Evolutionary conservation across 1,284 basidiomycete genomes (phyloP).

Genomic region (Boletus smithii): DNA sequence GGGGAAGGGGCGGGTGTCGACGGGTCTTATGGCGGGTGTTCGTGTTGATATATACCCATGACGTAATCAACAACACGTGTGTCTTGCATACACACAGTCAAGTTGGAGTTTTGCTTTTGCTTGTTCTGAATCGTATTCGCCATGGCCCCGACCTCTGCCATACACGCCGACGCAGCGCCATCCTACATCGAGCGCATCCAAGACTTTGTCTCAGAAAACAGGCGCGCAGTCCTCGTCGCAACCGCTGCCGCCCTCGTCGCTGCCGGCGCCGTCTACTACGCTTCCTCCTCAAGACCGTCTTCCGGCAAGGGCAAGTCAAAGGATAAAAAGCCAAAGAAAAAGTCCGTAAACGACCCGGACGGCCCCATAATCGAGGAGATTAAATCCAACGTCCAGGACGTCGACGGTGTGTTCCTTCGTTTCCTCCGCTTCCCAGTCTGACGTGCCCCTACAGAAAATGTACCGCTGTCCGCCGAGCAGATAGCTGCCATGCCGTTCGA

Average conservation of each 20-base stretch:
- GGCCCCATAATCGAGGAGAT: slow-evolving; percentile 78
- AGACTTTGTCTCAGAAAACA: slow-evolving; percentile 71
- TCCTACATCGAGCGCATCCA: slow-evolving; percentile 61
- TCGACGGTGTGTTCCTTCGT: slow-evolving; percentile 34
- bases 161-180: slow-evolving; percentile 30
- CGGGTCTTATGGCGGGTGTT: no score
- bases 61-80: slow-evolving; percentile 26
- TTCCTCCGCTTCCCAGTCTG: neutral
- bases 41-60: slow-evolving; percentile 23
- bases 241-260: slow-evolving; percentile 71
- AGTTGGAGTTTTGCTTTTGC: no score
- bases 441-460: slow-evolving; percentile 31
- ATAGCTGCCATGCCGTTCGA: slow-evolving; percentile 56
- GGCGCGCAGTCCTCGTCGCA: slow-evolving; percentile 64
- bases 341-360: slow-evolving; percentile 48
- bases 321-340: slow-evolving; percentile 58
- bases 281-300: slow-evolving; percentile 42
- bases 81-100: no score
- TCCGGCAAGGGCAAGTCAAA: slow-evolving; percentile 49
- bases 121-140: neutral
- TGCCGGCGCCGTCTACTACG: slow-evolving; percentile 75
- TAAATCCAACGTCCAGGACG: slow-evolving; percentile 38
- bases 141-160: slow-evolving; percentile 23
- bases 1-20: slow-evolving; percentile 1
- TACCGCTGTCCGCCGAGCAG: slow-evolving; percentile 49